Conservation (phyloP, 2,329 filamentous ascomycete genomes). For the Macroventuria anomochaeta region DNA sequence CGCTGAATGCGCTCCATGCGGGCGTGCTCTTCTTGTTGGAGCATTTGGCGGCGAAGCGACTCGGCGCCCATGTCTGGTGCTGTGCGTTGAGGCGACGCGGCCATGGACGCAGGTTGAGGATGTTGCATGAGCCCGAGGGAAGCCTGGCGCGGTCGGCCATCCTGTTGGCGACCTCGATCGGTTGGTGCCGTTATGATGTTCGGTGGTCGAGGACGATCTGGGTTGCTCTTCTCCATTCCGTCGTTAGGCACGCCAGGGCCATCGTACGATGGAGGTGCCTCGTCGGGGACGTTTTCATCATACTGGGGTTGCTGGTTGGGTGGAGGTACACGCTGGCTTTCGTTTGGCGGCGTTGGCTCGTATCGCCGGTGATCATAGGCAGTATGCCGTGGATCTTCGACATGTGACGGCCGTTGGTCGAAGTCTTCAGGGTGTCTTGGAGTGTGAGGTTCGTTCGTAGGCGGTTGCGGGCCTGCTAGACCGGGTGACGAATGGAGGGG, state of each 20-base stretch:
- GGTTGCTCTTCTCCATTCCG: conserved; percentile 41
- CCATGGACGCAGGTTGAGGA: conserved; percentile 49
- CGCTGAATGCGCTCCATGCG: conserved; percentile 41
- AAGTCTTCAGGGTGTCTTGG: conserved; percentile 25
- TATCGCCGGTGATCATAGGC: conserved; percentile 5
- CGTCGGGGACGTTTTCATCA: conserved; percentile 34
- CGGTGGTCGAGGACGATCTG: conserved; percentile 37
- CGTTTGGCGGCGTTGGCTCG: conserved; percentile 10
- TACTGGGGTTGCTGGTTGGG: conserved; percentile 22
- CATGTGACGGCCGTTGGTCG: conserved; percentile 10
- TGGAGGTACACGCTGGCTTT: conserved; percentile 7
- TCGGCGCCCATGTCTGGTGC: conserved; percentile 47
- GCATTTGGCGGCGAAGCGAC: conserved; percentile 43
- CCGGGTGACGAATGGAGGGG: conserved; percentile 38
- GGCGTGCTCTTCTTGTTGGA: conserved; percentile 43
- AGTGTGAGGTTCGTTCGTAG: conserved; percentile 34
- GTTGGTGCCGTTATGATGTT: conserved; percentile 34
- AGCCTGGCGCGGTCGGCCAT: conserved; percentile 39
- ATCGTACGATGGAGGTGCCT: conserved; percentile 45
- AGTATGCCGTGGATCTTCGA: conserved; percentile 13
- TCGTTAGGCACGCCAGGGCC: conserved; percentile 39
- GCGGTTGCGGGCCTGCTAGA: conserved; percentile 28
- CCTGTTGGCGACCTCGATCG: conserved; percentile 18
- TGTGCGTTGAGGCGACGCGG: conserved; percentile 46
- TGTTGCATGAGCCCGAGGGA: conserved; percentile 47